Evolutionary conservation across 1,284 basidiomycete genomes (phyloP).

Genomic region (Ganoderma multipileum): DNA sequence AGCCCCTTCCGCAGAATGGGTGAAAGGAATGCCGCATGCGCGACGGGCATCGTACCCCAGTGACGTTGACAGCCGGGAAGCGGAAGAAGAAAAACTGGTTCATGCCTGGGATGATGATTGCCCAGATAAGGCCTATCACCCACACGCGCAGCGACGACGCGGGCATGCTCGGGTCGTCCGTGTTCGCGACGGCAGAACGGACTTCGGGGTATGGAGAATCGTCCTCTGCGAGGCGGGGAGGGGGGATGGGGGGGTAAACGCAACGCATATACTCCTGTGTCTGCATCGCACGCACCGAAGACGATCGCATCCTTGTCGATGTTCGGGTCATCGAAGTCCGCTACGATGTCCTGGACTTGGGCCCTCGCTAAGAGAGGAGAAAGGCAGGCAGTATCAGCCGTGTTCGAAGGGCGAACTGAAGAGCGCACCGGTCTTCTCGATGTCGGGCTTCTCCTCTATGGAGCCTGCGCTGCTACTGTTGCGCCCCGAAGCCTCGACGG

Average conservation of each 20-base stretch:
- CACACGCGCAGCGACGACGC: conserved; percentile 64
- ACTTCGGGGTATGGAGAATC: conserved; percentile 70
- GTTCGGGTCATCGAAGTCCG: conserved; percentile 66
- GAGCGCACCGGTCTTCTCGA: conserved; percentile 32
- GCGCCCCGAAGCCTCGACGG: conserved; percentile 26
- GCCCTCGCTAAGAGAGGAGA: neutral
- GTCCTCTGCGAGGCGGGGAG: conserved; percentile 42
- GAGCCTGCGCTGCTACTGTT: conserved; percentile 31
- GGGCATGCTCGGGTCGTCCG: conserved; percentile 68
- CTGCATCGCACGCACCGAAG: conserved; percentile 28
- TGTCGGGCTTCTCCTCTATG: conserved; percentile 68
- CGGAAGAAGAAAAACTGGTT: conserved; percentile 56
- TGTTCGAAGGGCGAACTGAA: neutral
- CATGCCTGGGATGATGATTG: conserved; percentile 50
- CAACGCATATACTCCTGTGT: neutral
- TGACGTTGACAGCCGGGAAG: conserved; percentile 42
- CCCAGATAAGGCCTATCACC: conserved; percentile 59
- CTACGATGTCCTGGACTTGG: conserved; percentile 29
- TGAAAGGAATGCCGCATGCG: neutral
- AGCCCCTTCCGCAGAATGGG: conserved; percentile 17
- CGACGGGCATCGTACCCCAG: conserved; percentile 33
- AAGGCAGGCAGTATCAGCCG: neutral
- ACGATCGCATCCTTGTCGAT: conserved; percentile 41
- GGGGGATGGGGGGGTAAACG: neutral
- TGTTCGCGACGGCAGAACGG: conserved; percentile 69